Evolutionary conservation across 2,329 filamentous ascomycete genomes (phyloP).

Genomic region (Fusarium sp.): DNA sequence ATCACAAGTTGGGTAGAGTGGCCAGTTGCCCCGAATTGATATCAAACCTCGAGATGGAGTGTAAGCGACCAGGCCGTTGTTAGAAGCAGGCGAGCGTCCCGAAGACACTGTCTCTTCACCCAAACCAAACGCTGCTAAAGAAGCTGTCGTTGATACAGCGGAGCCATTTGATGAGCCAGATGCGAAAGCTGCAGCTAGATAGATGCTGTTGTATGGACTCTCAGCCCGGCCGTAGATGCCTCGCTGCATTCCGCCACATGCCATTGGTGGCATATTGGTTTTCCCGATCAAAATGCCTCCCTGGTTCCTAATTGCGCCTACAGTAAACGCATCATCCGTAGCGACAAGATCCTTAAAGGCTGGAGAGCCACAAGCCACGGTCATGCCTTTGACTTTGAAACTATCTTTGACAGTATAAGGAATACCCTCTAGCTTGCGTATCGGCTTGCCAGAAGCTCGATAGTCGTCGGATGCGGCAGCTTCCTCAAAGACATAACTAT

Average conservation of each 20-base stretch:
- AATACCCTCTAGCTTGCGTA: too few relatives aligned
- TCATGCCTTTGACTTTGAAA: too few relatives aligned
- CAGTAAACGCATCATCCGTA: too few relatives aligned
- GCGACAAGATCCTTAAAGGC: too few relatives aligned
- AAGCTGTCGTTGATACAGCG: conserved; percentile 61
- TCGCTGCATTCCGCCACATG: conserved; percentile 67
- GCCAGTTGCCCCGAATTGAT: conserved; percentile 64
- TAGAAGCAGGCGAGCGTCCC: conserved; percentile 66
- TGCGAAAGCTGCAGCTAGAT: conserved; percentile 64
- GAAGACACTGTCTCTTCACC: conserved; percentile 68
- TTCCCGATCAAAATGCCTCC: conserved; percentile 55
- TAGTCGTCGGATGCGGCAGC: too few relatives aligned
- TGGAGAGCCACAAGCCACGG: too few relatives aligned
- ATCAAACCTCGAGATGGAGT: conserved; percentile 65
- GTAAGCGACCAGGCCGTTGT: conserved; percentile 67
- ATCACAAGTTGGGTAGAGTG: conserved; percentile 67
- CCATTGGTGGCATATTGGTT: conserved; percentile 70
- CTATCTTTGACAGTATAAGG: too few relatives aligned
- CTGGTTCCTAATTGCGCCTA: too few relatives aligned
- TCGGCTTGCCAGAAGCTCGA: too few relatives aligned
- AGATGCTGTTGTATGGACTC: conserved; percentile 65
- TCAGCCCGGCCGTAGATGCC: conserved; percentile 67
- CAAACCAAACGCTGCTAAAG: conserved; percentile 64
- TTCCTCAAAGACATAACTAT: too few relatives aligned
- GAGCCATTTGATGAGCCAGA: conserved; percentile 70